These are phyloP conservation scores for Geosmithia morbida DNA, from an alignment of 2,329 filamentous ascomycete genomes.

Conservation along the genomic window DNA sequence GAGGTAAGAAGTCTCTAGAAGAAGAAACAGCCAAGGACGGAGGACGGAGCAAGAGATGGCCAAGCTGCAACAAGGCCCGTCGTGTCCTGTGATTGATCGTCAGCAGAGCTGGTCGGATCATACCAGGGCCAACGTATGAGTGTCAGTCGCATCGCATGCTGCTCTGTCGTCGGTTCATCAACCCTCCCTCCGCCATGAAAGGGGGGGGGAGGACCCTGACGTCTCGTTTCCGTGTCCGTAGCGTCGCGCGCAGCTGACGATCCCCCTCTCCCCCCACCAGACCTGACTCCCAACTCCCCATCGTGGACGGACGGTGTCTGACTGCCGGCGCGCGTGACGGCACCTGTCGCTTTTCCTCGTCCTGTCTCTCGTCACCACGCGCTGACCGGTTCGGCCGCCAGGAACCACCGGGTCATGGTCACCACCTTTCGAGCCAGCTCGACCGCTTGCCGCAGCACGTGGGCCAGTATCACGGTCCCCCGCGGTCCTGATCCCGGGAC, in stretches of 20 bases:
- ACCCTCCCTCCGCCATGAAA: too few species aligned
- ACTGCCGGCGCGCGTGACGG: conserved; percentile 14
- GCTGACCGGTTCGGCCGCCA: not conserved
- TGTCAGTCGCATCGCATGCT: too few species aligned
- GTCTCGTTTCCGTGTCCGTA: not conserved
- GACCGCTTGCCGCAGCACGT: conserved; percentile 2
- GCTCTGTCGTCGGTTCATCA: too few species aligned
- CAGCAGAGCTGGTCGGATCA: too few species aligned
- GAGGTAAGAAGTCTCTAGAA: too few species aligned
- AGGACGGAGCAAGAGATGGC: too few species aligned
- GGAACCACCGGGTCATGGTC: not conserved
- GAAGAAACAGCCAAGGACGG: too few species aligned
- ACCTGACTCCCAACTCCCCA: conserved; percentile 1
- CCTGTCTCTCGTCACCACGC: conserved; percentile 3
- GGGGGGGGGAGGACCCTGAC: too few species aligned
- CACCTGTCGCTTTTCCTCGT: conserved; percentile 3
- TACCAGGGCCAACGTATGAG: too few species aligned
- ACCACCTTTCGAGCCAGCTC: not conserved
- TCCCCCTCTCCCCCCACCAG: conserved; percentile 11
- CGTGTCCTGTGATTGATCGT: too few species aligned
- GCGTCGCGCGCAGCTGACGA: conserved; percentile 2
- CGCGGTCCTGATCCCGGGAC: not conserved
- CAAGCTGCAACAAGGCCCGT: too few species aligned
- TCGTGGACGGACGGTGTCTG: conserved; percentile 14
- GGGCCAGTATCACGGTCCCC: not conserved